Conservation (phyloP, 2,329 filamentous ascomycete species). For the Ascochyta pisi region DNA sequence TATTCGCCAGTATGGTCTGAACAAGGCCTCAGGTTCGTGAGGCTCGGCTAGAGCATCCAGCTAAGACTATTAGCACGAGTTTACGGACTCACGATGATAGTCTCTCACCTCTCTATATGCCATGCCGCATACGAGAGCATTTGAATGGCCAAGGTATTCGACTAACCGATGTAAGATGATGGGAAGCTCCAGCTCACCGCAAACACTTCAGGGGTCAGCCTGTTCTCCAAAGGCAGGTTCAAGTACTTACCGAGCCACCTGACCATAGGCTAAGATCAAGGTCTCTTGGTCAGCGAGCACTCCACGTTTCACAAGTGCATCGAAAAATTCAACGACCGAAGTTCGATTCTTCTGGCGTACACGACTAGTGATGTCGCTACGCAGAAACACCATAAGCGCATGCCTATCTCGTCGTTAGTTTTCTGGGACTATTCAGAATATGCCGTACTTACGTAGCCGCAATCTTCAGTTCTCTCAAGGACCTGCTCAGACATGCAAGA, state of each 20-base stretch:
- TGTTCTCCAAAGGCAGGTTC: not conserved
- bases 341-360: conserved; percentile 70
- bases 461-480: conserved; percentile 82
- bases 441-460: conserved; percentile 68
- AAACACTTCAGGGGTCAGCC: conserved; percentile 58
- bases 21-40: conserved; percentile 69
- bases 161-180: conserved; percentile 83
- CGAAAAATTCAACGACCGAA: conserved; percentile 73
- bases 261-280: conserved; percentile 84
- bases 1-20: conserved; percentile 88
- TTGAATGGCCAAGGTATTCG: conserved; percentile 85
- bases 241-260: conserved; percentile 70
- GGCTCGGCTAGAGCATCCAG: conserved; percentile 74
- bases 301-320: conserved; percentile 73
- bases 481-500: conserved; percentile 80
- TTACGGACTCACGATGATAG: not conserved
- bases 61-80: conserved; percentile 43
- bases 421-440: conserved; percentile 10
- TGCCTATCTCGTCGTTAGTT: conserved; percentile 53
- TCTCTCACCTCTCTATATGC: conserved; percentile 76
- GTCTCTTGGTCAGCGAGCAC: conserved; percentile 77
- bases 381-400: conserved; percentile 71
- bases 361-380: conserved; percentile 54
- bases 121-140: conserved; percentile 77
- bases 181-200: conserved; percentile 83